Conservation (phyloP, 2,329 filamentous ascomycete species). For the Colletotrichum cordylinicola region DNA sequence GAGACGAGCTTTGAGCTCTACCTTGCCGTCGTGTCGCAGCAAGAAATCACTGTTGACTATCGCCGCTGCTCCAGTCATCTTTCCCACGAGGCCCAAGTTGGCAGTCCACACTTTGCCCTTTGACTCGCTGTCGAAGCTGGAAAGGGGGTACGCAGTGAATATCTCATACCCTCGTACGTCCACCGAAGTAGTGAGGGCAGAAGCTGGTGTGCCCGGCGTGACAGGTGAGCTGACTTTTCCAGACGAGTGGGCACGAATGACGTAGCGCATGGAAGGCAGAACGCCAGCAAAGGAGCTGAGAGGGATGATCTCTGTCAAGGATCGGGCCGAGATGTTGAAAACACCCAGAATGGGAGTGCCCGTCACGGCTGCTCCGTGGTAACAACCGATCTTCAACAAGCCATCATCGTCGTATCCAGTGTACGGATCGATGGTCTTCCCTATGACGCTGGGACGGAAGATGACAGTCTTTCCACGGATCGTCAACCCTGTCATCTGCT, state of each 20-base stretch:
- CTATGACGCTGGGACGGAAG: conserved; percentile 77
- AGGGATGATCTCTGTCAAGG: conserved; percentile 72
- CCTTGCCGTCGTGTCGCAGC: conserved; percentile 57
- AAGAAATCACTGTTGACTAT: conserved; percentile 68
- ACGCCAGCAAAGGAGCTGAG: conserved; percentile 78
- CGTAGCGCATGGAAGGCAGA: conserved; percentile 61
- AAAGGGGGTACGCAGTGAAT: conserved; percentile 74
- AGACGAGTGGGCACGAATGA: conserved; percentile 75
- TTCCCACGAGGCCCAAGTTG: conserved; percentile 79
- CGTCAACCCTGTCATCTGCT: conserved; percentile 81
- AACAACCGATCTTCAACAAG: conserved; percentile 80
- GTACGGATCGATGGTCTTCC: conserved; percentile 77
- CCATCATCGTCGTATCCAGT: conserved; percentile 75
- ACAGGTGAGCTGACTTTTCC: conserved; percentile 65
- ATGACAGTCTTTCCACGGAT: conserved; percentile 77
- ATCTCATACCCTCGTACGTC: conserved; percentile 78
- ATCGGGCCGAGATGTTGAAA: conserved; percentile 77
- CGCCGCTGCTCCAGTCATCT: conserved; percentile 89
- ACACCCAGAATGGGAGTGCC: conserved; percentile 81
- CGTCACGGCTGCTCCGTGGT: conserved; percentile 68
- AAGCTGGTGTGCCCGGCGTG: conserved; percentile 43
- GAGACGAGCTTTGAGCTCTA: conserved; percentile 71
- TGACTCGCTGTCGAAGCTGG: conserved; percentile 55
- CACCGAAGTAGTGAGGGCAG: conserved; percentile 68
- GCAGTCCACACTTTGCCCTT: conserved; percentile 60